Conservation (phyloP, 2,329 filamentous ascomycete species). For the Aureobasidium sp. region DNA sequence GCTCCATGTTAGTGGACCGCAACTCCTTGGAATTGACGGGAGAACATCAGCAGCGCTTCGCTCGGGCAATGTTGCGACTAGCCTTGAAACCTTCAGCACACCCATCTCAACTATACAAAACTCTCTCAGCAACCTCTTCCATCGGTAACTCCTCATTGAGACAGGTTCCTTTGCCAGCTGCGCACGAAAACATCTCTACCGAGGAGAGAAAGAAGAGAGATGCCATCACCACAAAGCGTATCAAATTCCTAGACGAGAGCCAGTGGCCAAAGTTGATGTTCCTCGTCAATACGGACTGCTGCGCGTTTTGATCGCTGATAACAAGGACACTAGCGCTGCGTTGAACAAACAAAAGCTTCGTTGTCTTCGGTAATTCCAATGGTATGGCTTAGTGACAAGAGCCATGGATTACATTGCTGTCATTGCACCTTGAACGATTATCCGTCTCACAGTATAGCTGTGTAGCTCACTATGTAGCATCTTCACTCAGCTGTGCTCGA, state of each 20-base stretch:
- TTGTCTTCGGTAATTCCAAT: neutral
- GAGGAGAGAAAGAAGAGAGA: neutral
- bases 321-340: no score
- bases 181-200: neutral
- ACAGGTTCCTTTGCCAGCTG: neutral
- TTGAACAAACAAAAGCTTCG: neutral
- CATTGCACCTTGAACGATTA: neutral
- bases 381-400: neutral
- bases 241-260: neutral
- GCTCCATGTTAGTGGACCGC: neutral
- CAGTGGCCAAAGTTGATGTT: constrained; percentile 9
- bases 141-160: neutral
- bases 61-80: neutral
- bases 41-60: neutral
- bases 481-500: neutral
- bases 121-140: neutral
- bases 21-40: neutral
- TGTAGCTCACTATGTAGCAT: no score
- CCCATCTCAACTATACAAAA: neutral
- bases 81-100: constrained; percentile 1
- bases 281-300: neutral
- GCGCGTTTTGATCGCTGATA: neutral
- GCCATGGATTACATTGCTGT: neutral
- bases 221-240: neutral
- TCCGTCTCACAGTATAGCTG: neutral